Conservation (phyloP, 129 eudicot genomes). For the Artemisia argyi region DNA sequence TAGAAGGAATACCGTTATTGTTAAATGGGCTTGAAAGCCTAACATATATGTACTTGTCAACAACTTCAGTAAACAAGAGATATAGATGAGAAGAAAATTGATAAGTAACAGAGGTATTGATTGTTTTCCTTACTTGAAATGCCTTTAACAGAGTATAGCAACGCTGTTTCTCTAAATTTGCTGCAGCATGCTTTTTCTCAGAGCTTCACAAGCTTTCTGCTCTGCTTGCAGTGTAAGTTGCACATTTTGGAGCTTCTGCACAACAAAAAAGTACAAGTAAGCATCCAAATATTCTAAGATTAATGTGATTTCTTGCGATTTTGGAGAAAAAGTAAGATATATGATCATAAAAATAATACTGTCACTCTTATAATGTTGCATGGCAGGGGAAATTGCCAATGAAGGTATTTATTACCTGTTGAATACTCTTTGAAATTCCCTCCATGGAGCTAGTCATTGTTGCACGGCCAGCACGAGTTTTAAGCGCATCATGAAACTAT, state of each 20-base stretch:
- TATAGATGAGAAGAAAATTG: no score
- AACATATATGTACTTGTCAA: no score
- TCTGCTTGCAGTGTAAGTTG: slow-evolving; percentile 45
- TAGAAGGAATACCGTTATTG: no score
- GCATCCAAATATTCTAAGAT: not conserved
- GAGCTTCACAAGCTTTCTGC: slow-evolving; percentile 43
- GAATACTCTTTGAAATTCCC: slow-evolving; percentile 14
- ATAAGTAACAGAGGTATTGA: not conserved
- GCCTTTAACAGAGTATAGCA: slow-evolving; percentile 47
- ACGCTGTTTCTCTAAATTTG: slow-evolving; percentile 62
- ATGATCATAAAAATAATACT: not conserved
- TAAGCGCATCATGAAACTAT: slow-evolving; percentile 72
- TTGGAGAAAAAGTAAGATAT: not conserved
- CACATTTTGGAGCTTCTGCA: slow-evolving; percentile 62
- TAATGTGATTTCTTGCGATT: not conserved
- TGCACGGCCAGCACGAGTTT: slow-evolving; percentile 52
- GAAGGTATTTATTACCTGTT: not conserved
- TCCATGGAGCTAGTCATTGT: slow-evolving; percentile 29
- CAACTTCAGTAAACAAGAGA: no score
- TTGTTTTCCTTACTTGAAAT: slow-evolving; percentile 49
- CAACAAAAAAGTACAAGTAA: slow-evolving; percentile 13
- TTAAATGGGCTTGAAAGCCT: no score
- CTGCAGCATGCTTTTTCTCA: slow-evolving; percentile 56
- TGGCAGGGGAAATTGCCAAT: not conserved
- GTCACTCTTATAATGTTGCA: not conserved